Evolutionary conservation across 1,284 basidiomycete genomes (phyloP), one percentile per base, ranked within the genome.

Genomic region (Quambalaria eucalypti): DNA sequence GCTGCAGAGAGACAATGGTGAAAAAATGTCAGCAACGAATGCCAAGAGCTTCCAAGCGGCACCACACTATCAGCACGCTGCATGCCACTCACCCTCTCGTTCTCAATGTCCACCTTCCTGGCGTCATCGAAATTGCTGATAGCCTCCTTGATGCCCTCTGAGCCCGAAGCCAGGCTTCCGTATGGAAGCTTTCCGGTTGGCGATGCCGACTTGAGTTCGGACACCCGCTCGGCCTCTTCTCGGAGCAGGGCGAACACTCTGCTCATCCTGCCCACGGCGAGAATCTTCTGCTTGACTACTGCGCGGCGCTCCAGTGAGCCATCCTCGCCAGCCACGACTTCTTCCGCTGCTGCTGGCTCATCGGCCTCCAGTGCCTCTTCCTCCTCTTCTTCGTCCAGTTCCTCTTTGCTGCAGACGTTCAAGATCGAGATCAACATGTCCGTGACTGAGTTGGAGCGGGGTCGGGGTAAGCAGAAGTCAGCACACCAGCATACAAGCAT

Each of bases 191-290:
- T 86, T 64, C 78, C 81, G 16, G 86, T 85, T 30, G 87, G 88
- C 38, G 85, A 83, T 31, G 93, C 84, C 64, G 82, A 90, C 81
- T 96, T 98, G 78, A 97, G 84, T 77, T 98, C 93, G 12, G 91
- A 96, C 4, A 96, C 90, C 54, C 87, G 87, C 78, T 98, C 93
- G 1, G 92, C 93, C 77, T 98, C 95, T 82, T 98, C 95, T 90
- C 92, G 88, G 62, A 99, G 83, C 28, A 98, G 81, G 2, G 92
- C 87, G 78, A 98, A 98, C 40, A 99, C 91, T 46, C 91, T 82
- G 19, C 90, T 86, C 87, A 99, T 95, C 57, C 92, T 83, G 36
- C 93, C 93, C 23, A 98, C 92, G 50, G 92, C 95, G 75, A 97
- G 82, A 66, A 99, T 98, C 83, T 98, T 99, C 81, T 90, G 96